These are phyloP conservation scores for Podospora pseudoanserina DNA, from an alignment of 495 filamentous ascomycete genomes.

Conservation along the genomic window DNA sequence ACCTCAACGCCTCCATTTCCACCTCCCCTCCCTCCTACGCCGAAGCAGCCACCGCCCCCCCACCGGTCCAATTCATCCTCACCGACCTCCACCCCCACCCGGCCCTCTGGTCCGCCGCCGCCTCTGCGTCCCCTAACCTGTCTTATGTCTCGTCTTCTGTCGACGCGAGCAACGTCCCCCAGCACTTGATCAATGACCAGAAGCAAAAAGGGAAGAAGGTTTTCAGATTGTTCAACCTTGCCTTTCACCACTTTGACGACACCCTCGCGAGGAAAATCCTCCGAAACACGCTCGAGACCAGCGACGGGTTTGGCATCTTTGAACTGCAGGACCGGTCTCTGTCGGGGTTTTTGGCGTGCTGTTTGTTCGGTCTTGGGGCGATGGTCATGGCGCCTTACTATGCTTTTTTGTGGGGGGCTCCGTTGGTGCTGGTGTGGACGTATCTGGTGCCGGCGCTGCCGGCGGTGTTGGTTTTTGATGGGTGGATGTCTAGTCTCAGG, in stretches of 20 bases:
- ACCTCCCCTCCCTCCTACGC: constrained; percentile 14
- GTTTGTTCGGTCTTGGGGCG: constrained; percentile 52
- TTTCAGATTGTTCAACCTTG: constrained; percentile 67
- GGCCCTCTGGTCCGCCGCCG: constrained; percentile 54
- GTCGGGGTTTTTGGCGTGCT: constrained; percentile 51
- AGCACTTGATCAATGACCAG: constrained; percentile 37
- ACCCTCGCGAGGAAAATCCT: constrained; percentile 54
- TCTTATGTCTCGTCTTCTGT: constrained; percentile 55
- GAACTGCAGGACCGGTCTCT: constrained; percentile 64
- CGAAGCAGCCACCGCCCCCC: constrained; percentile 17
- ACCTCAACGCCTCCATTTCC: constrained; percentile 47
- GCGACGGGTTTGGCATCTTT: constrained; percentile 51
- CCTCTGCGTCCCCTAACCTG: constrained; percentile 47
- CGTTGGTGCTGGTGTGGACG: constrained; percentile 58
- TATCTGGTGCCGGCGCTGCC: constrained; percentile 63
- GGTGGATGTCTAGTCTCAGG: constrained; percentile 59
- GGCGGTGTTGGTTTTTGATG: constrained; percentile 63
- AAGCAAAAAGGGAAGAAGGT: constrained; percentile 42
- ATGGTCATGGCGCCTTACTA: constrained; percentile 55
- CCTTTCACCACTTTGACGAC: constrained; percentile 76
- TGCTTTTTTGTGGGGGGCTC: constrained; percentile 52
- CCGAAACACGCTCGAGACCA: constrained; percentile 54
- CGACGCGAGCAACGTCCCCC: constrained; percentile 57
- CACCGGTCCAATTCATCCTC: constrained; percentile 57
- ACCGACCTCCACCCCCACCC: constrained; percentile 68